Conservation (phyloP, 2,329 filamentous ascomycete species). For the Stemphylium lycopersici region DNA sequence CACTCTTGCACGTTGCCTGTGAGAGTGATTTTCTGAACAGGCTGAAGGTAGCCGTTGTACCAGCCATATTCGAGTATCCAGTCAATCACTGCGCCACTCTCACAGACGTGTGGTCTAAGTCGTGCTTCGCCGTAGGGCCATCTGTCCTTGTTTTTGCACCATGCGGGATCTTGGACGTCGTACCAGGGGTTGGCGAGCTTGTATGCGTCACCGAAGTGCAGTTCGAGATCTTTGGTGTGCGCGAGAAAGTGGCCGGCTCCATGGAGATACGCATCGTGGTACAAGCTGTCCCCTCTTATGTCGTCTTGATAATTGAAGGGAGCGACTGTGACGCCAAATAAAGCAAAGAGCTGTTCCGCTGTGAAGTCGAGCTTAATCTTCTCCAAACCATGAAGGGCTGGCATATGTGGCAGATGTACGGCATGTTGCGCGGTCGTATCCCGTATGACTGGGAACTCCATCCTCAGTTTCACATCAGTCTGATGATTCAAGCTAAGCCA, state of each 20-base stretch:
- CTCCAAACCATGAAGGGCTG: slow-evolving; percentile 15
- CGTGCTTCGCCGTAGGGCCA: background rate
- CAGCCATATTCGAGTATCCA: background rate
- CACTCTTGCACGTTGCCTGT: slow-evolving; percentile 20
- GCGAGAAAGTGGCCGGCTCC: slow-evolving; percentile 11
- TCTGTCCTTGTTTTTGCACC: background rate
- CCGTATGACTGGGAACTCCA: background rate
- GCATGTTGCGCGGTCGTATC: background rate
- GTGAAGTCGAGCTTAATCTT: slow-evolving; percentile 18
- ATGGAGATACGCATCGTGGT: background rate
- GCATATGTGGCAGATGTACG: background rate
- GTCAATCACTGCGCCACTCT: background rate
- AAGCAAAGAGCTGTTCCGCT: slow-evolving; percentile 11
- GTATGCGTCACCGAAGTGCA: slow-evolving; percentile 11
- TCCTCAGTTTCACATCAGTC: background rate
- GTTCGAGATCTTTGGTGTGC: slow-evolving; percentile 6
- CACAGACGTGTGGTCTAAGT: background rate
- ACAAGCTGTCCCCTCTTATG: background rate
- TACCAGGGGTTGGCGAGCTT: slow-evolving; percentile 15
- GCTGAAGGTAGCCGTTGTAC: background rate
- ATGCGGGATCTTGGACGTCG: background rate
- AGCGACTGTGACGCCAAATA: slow-evolving; percentile 20
- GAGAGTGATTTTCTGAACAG: background rate
- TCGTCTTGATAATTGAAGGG: slow-evolving; percentile 14
- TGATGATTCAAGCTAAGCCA: background rate